Base-by-base conservation (phyloP, 306 rosid species). In the Acacia acuminata region DNA sequence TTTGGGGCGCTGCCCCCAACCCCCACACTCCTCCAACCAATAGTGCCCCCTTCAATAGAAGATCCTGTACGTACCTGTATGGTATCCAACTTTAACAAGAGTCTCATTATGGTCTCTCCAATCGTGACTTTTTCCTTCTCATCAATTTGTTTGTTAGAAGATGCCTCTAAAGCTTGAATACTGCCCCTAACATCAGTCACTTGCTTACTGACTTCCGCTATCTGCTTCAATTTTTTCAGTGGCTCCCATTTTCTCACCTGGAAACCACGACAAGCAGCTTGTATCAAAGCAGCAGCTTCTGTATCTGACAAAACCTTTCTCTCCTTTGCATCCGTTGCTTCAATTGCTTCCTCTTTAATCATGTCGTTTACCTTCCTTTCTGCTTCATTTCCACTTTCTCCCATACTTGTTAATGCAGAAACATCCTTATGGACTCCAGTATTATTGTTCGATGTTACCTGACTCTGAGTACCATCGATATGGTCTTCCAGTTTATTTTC, bases 101-200 rank as follows among this genome's bases (percentile, higher is more conserved):
- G 92, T 43, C 90, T 85, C 98, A 93, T 95, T 69, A 95, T 92
- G 74, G 77, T 88, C 76, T 93, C 98, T 75, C 90, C 98, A 85
- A 88, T 82, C 8, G 88, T 38, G 25, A 86, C 20, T 36, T 38
- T 87, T 55, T 88, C 85, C 85, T 87, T 95, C 9, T 88, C 85
- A 81, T 77, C 85, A 67, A 51, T 85, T 73, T 79, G 88, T 38
- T 77, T 14, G 66, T 82, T 85, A 56, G 75, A 77, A 67, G 84
- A 71, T 8, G 78, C 64, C 70, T 88, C 96, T 77, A 93, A 19
- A 19, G 90, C 81, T 61, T 79, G 65, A 15, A 95, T 77, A 4
- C 50, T 58, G 32, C 69, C 83, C 14, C 32, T 86, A 80, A 95
- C 84, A 78, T 86, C 83, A 12, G 34, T 50, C 48, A 85, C 73